phyloP scores from a whole-genome alignment of 176 grass and related monocot genomes.

The barley (Hordeum vulgare) region MorexV3_pseudomolecules_assembly NC_058520.1:547072442-547072941 shows the following conservation, averaged over 20 bases:
- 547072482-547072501: conserved; percentile 37
- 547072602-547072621: conserved; percentile 52
- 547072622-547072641: conserved; percentile 77
- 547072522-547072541: neutral
- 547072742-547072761: conserved; percentile 61
- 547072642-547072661: neutral
- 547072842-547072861: neutral
- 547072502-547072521: conserved; percentile 39
- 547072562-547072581: conserved; percentile 8
- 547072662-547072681: neutral
- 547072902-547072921: conserved; percentile 51
- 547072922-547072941: conserved; percentile 86
- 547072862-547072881: conserved; percentile 23
- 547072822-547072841: neutral
- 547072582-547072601: neutral
- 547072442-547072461: conserved; percentile 39
- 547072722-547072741: conserved; percentile 39
- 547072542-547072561: neutral
- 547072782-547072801: neutral
- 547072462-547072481: conserved; percentile 45
- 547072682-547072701: neutral
- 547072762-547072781: neutral
- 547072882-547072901: conserved; percentile 50
- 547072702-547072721: conserved; percentile 6
- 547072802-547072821: neutral